Evolutionary conservation across 2,329 filamentous ascomycete species (phyloP).

Genomic region (Aspergillus sp.): DNA sequence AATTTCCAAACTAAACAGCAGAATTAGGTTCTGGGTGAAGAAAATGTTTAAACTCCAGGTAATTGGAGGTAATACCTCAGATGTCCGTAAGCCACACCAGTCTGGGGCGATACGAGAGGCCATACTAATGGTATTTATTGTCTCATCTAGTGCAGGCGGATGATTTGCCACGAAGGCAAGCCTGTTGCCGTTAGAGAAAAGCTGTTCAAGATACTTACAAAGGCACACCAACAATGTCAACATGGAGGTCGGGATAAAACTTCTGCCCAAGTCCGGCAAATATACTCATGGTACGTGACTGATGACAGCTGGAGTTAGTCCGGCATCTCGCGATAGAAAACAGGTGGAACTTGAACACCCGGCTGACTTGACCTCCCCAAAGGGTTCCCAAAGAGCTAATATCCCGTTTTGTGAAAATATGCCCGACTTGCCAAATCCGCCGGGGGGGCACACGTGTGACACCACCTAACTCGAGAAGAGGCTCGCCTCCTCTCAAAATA

Average conservation of each 20-base stretch:
- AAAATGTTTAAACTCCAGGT: slow-evolving; percentile 53
- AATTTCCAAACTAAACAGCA: neutral
- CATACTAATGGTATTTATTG: slow-evolving; percentile 4
- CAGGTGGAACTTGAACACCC: neutral
- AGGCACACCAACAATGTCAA: slow-evolving; percentile 51
- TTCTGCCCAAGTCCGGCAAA: slow-evolving; percentile 50
- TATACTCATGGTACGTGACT: slow-evolving; percentile 50
- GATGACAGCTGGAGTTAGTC: neutral
- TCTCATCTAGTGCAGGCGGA: slow-evolving; percentile 34
- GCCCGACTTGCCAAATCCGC: slow-evolving; percentile 51
- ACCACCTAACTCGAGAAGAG: slow-evolving; percentile 41
- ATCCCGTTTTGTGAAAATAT: slow-evolving; percentile 53
- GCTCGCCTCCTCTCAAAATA: slow-evolving; percentile 38
- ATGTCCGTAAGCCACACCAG: slow-evolving; percentile 33
- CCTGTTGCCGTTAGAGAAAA: slow-evolving; percentile 55
- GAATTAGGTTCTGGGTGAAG: slow-evolving; percentile 51
- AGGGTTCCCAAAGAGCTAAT: slow-evolving; percentile 55
- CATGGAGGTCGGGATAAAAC: slow-evolving; percentile 55
- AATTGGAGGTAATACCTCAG: slow-evolving; percentile 36
- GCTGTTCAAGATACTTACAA: slow-evolving; percentile 52
- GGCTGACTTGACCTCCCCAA: neutral
- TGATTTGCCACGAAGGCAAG: slow-evolving; percentile 53
- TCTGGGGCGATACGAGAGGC: neutral
- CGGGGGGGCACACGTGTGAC: slow-evolving; percentile 44
- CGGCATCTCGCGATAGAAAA: neutral